phyloP scores from a whole-genome alignment of 1,284 basidiomycete genomes.

The Coniophora puteana region DNA sequence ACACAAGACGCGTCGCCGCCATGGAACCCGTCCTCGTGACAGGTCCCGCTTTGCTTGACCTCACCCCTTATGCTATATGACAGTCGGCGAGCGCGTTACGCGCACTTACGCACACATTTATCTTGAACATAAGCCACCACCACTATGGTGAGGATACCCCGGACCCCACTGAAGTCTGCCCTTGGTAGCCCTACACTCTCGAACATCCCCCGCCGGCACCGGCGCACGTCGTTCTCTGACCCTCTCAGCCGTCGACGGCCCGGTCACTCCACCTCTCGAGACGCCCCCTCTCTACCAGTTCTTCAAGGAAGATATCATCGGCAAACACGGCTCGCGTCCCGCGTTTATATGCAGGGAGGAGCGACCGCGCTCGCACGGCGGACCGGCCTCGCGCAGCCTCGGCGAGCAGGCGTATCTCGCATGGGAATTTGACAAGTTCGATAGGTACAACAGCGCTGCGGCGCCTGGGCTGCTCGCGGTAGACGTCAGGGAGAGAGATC shows the following conservation, averaged over 20 bases:
- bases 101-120: too few species aligned
- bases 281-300: constrained; percentile 60
- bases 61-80: too few species aligned
- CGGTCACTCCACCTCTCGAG: constrained; percentile 56
- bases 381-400: constrained; percentile 49
- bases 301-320: constrained; percentile 56
- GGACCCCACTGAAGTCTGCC: too few species aligned
- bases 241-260: constrained; percentile 55
- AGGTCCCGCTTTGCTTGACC: too few species aligned
- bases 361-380: constrained; percentile 52
- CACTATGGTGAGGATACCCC: too few species aligned
- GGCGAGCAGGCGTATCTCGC: constrained; percentile 49
- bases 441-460: constrained; percentile 61
- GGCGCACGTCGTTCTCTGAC: constrained; percentile 23
- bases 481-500: constrained; percentile 74
- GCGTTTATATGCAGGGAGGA: constrained; percentile 70
- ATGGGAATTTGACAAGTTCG: constrained; percentile 75
- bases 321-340: constrained; percentile 44
- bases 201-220: too few species aligned
- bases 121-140: too few species aligned
- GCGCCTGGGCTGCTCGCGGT: constrained; percentile 67
- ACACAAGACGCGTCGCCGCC: too few species aligned
- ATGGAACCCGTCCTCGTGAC: too few species aligned
- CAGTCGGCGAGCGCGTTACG: too few species aligned
- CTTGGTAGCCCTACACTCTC: too few species aligned